Evolutionary conservation across 805 yeast species (phyloP), one percentile per base, ranked within the genome.

Genomic region (Isabelozyma heimii): DNA sequence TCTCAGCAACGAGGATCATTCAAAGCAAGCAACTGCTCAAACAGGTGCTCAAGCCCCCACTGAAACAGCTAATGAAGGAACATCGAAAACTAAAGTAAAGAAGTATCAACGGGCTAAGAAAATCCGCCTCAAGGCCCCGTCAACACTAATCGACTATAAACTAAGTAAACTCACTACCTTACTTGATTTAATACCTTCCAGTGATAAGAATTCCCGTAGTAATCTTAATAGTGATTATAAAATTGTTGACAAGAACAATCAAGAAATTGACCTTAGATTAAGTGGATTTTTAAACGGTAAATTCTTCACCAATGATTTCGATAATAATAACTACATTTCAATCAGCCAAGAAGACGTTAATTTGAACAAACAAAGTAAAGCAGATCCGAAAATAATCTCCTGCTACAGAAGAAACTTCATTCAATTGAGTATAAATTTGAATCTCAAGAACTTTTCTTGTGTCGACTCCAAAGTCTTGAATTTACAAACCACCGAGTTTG

Each of bases 321-420:
- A 73, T 49, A 72, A 72, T 52, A 64, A 59, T 46, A 69, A 70
- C 55, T 73, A 65, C 52, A 47, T 60, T 26, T 47, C 44, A 8
- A 42, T 42, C 52, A 42, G 56, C 55, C 24, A 55, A 51, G 46
- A 56, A 17, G 45, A 45, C 26, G 37, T 44, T 2, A 38, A 47
- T 10, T 24, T 35, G 9, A 51, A 44, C 28, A 52, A 53, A 15
- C 15, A 17, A 10, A 20, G 33, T 5, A 42, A 42, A 14, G 24
- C 26, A 4, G 64, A 64, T 39, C 73, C 76, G 10, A 65, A 58
- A 46, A 75, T 73, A n/a, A 66, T 75, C 20, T 68, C 77, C 9
- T 75, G 80, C 52, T 76, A 76, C 56, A 58, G 80, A 50, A 55
- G 80, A 48, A 76, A 76, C 52, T 72, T 60, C 54, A 72, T 75